Base-by-base conservation (phyloP, 495 filamentous ascomycete genomes). In the Podospora fimiseda region DNA sequence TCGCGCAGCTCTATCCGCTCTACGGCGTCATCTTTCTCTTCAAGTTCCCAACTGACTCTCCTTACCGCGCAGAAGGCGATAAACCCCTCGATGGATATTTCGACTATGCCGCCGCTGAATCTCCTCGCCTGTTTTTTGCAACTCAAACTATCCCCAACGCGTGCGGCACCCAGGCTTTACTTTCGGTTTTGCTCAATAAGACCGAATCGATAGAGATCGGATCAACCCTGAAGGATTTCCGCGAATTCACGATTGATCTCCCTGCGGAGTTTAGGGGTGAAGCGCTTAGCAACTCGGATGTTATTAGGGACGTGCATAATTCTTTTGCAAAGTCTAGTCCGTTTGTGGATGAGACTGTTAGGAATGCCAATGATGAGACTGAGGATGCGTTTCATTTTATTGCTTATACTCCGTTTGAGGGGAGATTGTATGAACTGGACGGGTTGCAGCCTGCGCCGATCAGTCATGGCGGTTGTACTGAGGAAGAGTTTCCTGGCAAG, bases 11-110 rank as follows among this genome's bases (percentile, higher is more conserved):
- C 27, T 85, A 87, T 57, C 87, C 89, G 39, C 81, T 96, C 57
- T 95, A 97, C 74, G 93, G 93, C 67, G 90, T 97, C 57, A 96
- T 99, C 67, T 97, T 99, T 74, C 89, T 99, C 67, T 99, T 99
- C 83, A 97, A 96, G 76, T 99, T 88, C 74, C 89, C 86, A 19
- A 88, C 86, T 40, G 86, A 88, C 67, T 75, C 82, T 51, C 80
- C 80, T 48, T 79, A 80, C 60, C 75, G 77, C 41, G 64, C 72
- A 38, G 2, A 20, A 1, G 69, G 74, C 51, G 78, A 84, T 51
- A 74, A 75, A 45, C 77, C 80, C 18, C 86, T 88, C 38, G 87
- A 95, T 66, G 91, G 93, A 45, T 76, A 69, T 41, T 95, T 88
- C 71, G 92, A 96, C 72, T 72, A 75, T 52, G 77, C 74, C 9